A percentile compares a stretch with the other conserved stretches of the same genome.
Conservation (phyloP, 1,139 yeast species). For the Hyphopichia khmerensis region DNA sequence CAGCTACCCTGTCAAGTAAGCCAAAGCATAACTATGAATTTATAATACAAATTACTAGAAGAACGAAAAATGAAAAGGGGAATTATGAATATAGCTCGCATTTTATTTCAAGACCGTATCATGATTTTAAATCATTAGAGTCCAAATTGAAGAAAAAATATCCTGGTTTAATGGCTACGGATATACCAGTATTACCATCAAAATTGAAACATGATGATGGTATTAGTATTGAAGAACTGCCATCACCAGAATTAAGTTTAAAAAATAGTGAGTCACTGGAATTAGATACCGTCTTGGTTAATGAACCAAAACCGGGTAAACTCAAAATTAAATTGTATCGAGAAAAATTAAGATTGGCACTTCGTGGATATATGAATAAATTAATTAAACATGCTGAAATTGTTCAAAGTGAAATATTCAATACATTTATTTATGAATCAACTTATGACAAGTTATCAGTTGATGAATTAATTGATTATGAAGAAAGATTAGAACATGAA, state of each 20-base stretch:
- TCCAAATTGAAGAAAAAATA: constrained; percentile 49
- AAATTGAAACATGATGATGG: constrained; percentile 48
- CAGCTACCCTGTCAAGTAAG: constrained; percentile 14
- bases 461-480: constrained; percentile 54
- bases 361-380: constrained; percentile 67
- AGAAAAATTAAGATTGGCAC: constrained; percentile 72
- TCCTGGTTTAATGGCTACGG: constrained; percentile 72
- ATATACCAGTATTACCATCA: constrained; percentile 49
- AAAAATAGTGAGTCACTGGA: constrained; percentile 5
- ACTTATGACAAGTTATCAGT: constrained; percentile 27
- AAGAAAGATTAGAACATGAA: constrained; percentile 60
- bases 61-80: constrained; percentile 19
- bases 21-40: constrained; percentile 42
- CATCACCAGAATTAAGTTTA: constrained; percentile 2
- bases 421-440: constrained; percentile 47
- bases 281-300: constrained; percentile 6
- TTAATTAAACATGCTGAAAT: constrained; percentile 57
- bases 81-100: constrained; percentile 22
- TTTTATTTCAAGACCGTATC: constrained; percentile 60
- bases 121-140: constrained; percentile 62
- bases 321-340: constrained; percentile 16
- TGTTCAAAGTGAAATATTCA: constrained; percentile 49
- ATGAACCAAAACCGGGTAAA: constrained; percentile 2
- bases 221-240: constrained; percentile 4
- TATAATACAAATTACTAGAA: constrained; percentile 36